A percentile compares a stretch with the other conserved stretches of the same genome.
Conservation (phyloP, 805 yeast species). For the Spathaspora gorwiae region DNA sequence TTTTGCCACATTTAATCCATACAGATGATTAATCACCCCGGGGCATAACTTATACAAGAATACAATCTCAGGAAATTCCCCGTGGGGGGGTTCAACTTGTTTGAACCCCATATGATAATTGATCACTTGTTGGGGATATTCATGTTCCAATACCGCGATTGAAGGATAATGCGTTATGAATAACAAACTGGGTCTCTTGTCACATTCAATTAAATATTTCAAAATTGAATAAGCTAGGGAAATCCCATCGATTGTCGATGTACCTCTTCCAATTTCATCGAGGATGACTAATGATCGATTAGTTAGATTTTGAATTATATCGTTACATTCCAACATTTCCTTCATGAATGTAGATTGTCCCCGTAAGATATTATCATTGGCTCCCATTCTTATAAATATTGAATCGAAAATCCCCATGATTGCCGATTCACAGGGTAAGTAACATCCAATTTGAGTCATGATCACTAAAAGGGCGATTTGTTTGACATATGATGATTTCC, state of each 20-base stretch:
- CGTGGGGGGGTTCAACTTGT: conserved; percentile 23
- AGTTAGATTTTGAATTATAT: conserved; percentile 52
- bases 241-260: conserved; percentile 67
- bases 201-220: conserved; percentile 44
- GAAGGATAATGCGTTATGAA: conserved; percentile 85
- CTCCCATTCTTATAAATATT: conserved; percentile 81
- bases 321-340: conserved; percentile 63
- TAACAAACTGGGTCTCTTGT: conserved; percentile 49
- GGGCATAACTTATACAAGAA: conserved; percentile 33
- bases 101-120: conserved; percentile 72
- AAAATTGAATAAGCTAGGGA: conserved; percentile 75
- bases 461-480: conserved; percentile 67
- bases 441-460: conserved; percentile 76
- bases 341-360: conserved; percentile 84
- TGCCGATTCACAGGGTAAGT: conserved; percentile 62
- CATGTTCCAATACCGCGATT: conserved; percentile 47
- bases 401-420: conserved; percentile 67
- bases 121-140: conserved; percentile 36
- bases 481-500: conserved; percentile 72
- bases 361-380: conserved; percentile 66
- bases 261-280: conserved; percentile 84
- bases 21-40: conserved; percentile 53
- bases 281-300: conserved; percentile 55
- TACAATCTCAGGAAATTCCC: conserved; percentile 33
- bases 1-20: conserved; percentile 82